phyloP scores from a whole-genome alignment of 129 eudicot genomes.

The Centella asiatica region DNA sequence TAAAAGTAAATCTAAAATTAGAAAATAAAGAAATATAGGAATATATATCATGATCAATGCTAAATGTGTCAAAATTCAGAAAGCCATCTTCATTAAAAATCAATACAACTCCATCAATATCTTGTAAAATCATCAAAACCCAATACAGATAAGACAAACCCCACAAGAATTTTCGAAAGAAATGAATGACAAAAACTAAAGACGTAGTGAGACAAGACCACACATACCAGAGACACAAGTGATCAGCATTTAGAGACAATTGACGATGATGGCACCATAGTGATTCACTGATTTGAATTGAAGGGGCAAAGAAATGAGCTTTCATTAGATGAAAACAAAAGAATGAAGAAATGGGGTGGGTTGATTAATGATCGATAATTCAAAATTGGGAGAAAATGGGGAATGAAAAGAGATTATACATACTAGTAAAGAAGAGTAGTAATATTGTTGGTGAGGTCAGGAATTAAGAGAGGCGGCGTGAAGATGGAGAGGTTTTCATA shows the following conservation, averaged over 20 bases:
- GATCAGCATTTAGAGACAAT: background rate
- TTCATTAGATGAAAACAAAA: background rate
- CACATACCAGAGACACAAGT: slow-evolving; percentile 8
- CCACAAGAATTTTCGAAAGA: too few relatives aligned
- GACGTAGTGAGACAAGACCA: too few relatives aligned
- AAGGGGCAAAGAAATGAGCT: background rate
- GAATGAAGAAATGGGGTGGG: background rate
- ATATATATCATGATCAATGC: too few relatives aligned
- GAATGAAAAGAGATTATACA: background rate
- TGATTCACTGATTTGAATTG: background rate
- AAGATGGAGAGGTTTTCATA: slow-evolving; percentile 12
- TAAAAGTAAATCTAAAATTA: background rate
- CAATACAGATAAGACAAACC: too few relatives aligned
- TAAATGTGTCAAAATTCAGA: background rate
- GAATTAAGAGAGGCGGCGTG: slow-evolving; percentile 16
- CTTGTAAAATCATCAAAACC: background rate
- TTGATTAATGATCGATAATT: background rate
- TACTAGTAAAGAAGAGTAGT: background rate
- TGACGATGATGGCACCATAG: background rate
- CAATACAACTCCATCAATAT: too few relatives aligned
- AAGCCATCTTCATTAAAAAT: background rate
- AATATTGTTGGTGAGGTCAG: background rate
- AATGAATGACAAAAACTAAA: too few relatives aligned
- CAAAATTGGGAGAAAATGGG: background rate
- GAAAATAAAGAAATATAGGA: too few relatives aligned